A percentile compares a stretch with the other conserved stretches of the same genome.
Evolutionary conservation across 352 stramenopile genomes (phyloP).

Genomic region (Pythium dissimile): DNA sequence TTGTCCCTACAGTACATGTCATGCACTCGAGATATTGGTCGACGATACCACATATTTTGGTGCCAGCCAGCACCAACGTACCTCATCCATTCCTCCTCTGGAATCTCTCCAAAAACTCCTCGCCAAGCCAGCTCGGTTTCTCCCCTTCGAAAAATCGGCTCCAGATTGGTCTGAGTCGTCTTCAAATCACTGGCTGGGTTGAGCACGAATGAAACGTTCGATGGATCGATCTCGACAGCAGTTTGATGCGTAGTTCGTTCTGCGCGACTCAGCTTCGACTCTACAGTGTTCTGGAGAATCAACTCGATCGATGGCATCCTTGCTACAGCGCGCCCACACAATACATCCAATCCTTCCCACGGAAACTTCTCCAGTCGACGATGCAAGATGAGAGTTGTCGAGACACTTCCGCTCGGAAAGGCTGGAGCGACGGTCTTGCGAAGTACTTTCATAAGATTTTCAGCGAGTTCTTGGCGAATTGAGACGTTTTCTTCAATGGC

Average conservation of each 20-base stretch:
- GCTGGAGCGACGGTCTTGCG: neutral
- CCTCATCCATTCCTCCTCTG: slow-evolving; percentile 50
- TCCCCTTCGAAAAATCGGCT: slow-evolving; percentile 38
- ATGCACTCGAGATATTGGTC: neutral
- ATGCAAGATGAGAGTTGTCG: slow-evolving; percentile 68
- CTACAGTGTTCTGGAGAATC: slow-evolving; percentile 32
- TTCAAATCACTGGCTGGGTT: slow-evolving; percentile 76
- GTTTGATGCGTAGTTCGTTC: neutral
- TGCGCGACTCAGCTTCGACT: no score
- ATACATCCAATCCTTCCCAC: slow-evolving; percentile 74
- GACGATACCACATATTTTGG: neutral
- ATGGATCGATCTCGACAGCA: neutral
- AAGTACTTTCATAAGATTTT: slow-evolving; percentile 1
- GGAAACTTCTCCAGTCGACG: slow-evolving; percentile 67
- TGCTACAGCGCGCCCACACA: slow-evolving; percentile 41
- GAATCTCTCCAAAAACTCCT: slow-evolving; percentile 43
- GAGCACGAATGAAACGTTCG: slow-evolving; percentile 54
- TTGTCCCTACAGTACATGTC: no score
- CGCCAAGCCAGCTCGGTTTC: slow-evolving; percentile 44
- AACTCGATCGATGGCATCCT: slow-evolving; percentile 76
- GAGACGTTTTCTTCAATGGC: slow-evolving; percentile 17
- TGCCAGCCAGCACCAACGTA: slow-evolving; percentile 22
- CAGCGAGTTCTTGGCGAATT: slow-evolving; percentile 1
- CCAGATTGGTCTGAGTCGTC: slow-evolving; percentile 54
- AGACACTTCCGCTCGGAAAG: neutral